phyloP scores from a whole-genome alignment of 139 green algal species.

The Bryopsis sp. region DNA sequence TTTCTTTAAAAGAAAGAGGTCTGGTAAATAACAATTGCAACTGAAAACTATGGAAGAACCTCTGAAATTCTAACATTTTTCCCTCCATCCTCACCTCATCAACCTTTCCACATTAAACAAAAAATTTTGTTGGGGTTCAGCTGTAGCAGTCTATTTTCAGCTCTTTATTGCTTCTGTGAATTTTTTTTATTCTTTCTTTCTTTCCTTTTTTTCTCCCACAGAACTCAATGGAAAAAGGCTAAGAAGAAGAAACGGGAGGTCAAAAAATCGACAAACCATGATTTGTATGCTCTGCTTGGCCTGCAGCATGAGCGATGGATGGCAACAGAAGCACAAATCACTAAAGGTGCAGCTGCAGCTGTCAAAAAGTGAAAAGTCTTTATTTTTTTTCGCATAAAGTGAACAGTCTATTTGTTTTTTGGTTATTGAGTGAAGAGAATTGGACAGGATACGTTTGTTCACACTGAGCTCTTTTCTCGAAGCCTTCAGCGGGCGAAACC shows the following conservation, averaged over 20 bases:
- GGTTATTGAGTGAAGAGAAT: no score
- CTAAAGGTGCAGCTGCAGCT: constrained; percentile 32
- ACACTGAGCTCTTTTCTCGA: no score
- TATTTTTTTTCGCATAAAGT: background rate
- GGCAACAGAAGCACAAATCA: constrained; percentile 69
- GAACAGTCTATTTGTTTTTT: no score
- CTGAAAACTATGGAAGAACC: no score
- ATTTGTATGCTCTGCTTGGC: constrained; percentile 79
- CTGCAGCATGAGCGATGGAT: constrained; percentile 75
- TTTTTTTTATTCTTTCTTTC: background rate
- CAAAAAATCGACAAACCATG: constrained; percentile 41
- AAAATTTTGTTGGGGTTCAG: background rate
- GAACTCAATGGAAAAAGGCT: constrained; percentile 58
- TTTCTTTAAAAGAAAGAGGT: no score
- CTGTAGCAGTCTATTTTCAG: constrained; percentile 14
- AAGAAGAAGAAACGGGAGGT: constrained; percentile 53
- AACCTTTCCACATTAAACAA: background rate
- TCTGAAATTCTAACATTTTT: background rate
- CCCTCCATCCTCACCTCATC: background rate
- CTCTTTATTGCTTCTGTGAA: constrained; percentile 24
- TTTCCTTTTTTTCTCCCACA: background rate
- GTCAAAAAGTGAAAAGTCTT: background rate
- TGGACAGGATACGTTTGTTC: no score
- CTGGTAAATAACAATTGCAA: no score
- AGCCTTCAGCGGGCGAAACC: no score